Percentiles rank a stretch among this genome's conserved stretches.
These are phyloP conservation scores for Fraxinus floribunda DNA, from an alignment of 305 asterid species.

Conservation along the genomic window DNA sequence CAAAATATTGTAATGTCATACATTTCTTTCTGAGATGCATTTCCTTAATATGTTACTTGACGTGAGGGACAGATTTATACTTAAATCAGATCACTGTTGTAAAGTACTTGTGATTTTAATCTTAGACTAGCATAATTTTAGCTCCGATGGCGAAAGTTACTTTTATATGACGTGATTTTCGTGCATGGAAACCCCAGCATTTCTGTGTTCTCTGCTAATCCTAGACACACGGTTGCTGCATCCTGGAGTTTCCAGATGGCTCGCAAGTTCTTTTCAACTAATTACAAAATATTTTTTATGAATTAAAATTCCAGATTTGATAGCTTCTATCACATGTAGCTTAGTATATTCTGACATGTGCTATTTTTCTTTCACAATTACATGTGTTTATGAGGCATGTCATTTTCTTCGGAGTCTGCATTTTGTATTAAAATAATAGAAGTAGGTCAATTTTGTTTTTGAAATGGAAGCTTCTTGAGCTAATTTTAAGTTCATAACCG, in stretches of 20 bases:
- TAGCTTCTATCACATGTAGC: neutral
- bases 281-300: neutral
- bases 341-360: neutral
- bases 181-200: neutral
- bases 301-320: neutral
- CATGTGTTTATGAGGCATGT: neutral
- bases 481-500: conserved; percentile 13
- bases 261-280: neutral
- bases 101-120: neutral
- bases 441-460: neutral
- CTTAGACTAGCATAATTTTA: neutral
- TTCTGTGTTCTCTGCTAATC: neutral
- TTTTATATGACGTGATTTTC: neutral
- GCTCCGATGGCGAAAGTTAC: neutral
- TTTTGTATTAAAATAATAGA: neutral
- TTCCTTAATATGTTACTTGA: neutral
- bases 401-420: neutral
- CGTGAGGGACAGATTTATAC: neutral
- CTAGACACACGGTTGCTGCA: neutral
- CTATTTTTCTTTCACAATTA: neutral
- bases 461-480: neutral
- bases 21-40: neutral
- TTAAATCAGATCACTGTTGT: neutral
- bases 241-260: neutral
- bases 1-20: neutral